Conservation (phyloP, 441 rosid genomes). For the Hypseocharis bilobata region DNA sequence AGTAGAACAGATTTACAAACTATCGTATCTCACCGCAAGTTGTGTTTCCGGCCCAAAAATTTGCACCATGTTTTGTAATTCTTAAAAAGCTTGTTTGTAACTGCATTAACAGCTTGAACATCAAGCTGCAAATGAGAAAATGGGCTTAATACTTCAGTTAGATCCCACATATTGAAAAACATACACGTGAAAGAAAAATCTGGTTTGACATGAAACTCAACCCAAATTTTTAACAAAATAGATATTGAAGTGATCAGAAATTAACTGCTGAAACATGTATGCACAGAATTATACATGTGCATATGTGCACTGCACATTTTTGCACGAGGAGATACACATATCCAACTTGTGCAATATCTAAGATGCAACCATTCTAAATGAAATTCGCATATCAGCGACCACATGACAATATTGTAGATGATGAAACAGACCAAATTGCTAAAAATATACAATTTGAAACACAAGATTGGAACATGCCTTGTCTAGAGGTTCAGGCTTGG, state of each 20-base stretch:
- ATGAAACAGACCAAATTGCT: no score
- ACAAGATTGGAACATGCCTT: slow-evolving; percentile 41
- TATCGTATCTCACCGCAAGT: slow-evolving; percentile 50
- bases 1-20: neutral
- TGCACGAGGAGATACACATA: no score
- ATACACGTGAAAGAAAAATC: neutral
- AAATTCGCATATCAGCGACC: no score
- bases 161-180: neutral
- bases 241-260: neutral
- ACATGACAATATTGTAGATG: no score
- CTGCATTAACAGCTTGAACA: slow-evolving; percentile 82
- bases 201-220: neutral
- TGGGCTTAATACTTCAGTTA: neutral
- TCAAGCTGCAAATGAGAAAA: slow-evolving; percentile 58
- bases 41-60: slow-evolving; percentile 84
- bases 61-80: slow-evolving; percentile 94
- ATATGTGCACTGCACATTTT: no score
- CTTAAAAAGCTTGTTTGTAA: slow-evolving; percentile 75
- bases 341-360: no score
- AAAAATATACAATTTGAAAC: neutral
- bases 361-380: neutral
- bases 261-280: neutral
- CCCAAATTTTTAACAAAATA: neutral
- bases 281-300: no score
- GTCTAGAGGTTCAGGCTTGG: slow-evolving; percentile 86